A percentile compares a stretch with the other conserved stretches of the same genome.
Evolutionary conservation across 2,329 filamentous ascomycete genomes (phyloP).

Genomic region (Ceratocystiopsis brevicomis): DNA sequence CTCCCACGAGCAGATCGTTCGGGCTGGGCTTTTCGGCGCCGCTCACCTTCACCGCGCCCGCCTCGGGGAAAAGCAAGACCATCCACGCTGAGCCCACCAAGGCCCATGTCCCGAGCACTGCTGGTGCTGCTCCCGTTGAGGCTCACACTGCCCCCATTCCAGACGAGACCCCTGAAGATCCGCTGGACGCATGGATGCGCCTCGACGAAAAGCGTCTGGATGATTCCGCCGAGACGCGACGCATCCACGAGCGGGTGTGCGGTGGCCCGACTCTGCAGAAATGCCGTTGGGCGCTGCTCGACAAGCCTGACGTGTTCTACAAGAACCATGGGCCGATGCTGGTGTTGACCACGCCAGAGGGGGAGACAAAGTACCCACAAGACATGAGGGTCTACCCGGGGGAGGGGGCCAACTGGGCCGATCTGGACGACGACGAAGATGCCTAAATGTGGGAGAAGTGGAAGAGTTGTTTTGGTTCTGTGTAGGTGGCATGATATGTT

Average conservation of each 20-base stretch:
- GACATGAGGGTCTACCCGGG: slow-evolving; percentile 3
- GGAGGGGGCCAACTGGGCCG: neutral
- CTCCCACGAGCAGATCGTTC: too few relatives aligned
- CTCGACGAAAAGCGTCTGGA: neutral
- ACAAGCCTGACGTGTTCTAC: slow-evolving; percentile 3
- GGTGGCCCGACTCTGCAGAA: neutral
- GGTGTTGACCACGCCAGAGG: slow-evolving; percentile 6
- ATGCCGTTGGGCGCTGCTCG: slow-evolving; percentile 3
- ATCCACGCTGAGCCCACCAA: too few relatives aligned
- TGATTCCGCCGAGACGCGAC: neutral
- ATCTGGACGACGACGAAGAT: slow-evolving; percentile 2
- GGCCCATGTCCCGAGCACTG: too few relatives aligned
- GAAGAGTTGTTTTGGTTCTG: too few relatives aligned
- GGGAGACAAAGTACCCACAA: slow-evolving; percentile 5
- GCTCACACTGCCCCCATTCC: too few relatives aligned
- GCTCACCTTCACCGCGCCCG: too few relatives aligned
- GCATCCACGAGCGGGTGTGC: neutral
- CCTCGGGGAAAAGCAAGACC: too few relatives aligned
- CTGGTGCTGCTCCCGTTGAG: too few relatives aligned
- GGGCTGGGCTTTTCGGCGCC: too few relatives aligned
- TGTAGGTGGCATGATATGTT: too few relatives aligned
- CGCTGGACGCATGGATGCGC: neutral
- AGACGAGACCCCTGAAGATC: too few relatives aligned
- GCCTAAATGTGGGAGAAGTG: neutral
- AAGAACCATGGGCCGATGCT: slow-evolving; percentile 1